These are phyloP conservation scores for Penicillium italicum DNA, from an alignment of 2,329 filamentous ascomycete genomes.

Conservation along the genomic window DNA sequence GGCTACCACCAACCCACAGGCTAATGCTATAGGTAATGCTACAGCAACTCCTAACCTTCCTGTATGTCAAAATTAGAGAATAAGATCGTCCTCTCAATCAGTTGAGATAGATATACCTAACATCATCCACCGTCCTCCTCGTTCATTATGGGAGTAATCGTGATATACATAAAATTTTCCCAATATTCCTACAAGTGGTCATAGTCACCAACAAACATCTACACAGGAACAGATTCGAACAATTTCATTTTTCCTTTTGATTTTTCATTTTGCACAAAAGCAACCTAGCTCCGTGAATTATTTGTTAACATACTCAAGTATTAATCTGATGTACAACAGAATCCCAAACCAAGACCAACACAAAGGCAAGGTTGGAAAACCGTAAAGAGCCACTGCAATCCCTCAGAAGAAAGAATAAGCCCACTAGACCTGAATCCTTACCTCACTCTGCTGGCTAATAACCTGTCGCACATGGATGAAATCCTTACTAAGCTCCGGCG, in stretches of 20 bases:
- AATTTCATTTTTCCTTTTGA: not conserved
- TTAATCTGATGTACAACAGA: not conserved
- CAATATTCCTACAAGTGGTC: no score
- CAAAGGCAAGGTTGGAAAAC: not conserved
- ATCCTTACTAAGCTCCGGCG: conserved; percentile 9
- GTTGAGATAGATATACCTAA: not conserved
- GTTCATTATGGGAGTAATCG: not conserved
- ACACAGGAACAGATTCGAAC: not conserved
- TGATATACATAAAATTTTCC: not conserved
- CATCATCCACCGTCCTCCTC: not conserved
- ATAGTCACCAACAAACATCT: not conserved
- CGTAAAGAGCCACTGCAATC: not conserved
- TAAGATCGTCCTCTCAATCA: not conserved
- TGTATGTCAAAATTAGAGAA: not conserved
- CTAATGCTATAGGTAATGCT: not conserved
- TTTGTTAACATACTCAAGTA: not conserved
- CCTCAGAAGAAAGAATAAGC: not conserved
- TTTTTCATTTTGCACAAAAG: not conserved
- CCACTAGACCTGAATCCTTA: conserved; percentile 16
- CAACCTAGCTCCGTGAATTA: not conserved
- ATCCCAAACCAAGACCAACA: not conserved
- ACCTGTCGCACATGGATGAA: conserved; percentile 35
- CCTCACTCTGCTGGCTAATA: conserved; percentile 33
- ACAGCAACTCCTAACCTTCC: not conserved
- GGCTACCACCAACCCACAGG: not conserved